Conservation (phyloP, 805 yeast species). For the Zygosaccharomyces rouxii region DNA sequence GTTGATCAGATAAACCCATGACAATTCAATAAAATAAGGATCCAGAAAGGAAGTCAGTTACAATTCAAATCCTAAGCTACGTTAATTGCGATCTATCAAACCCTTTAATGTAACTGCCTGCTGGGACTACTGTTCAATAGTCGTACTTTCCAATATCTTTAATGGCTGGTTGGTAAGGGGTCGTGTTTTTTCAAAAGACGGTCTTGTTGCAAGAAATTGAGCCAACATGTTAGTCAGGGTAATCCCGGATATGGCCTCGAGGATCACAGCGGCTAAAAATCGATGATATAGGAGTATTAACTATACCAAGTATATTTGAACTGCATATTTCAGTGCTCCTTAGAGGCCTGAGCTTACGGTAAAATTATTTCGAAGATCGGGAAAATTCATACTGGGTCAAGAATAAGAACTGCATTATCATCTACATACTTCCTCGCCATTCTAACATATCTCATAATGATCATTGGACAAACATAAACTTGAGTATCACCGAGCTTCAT, state of each 20-base stretch:
- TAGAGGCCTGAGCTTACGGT: not conserved
- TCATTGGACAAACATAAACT: too few species aligned
- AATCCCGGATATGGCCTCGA: not conserved
- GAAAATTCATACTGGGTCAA: not conserved
- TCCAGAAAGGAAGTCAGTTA: not conserved
- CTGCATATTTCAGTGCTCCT: not conserved
- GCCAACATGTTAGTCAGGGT: not conserved
- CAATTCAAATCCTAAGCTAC: not conserved
- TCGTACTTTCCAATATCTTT: not conserved
- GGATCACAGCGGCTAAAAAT: not conserved
- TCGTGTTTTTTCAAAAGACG: conserved; percentile 2
- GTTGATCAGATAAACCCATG: conserved; percentile 38
- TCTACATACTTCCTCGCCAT: too few species aligned
- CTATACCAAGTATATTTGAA: not conserved
- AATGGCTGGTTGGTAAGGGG: conserved; percentile 3
- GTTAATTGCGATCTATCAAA: not conserved
- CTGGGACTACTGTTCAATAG: not conserved
- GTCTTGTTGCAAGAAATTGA: conserved; percentile 2
- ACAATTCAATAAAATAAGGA: not conserved
- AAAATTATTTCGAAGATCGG: not conserved
- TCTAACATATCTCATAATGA: too few species aligned
- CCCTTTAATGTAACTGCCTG: not conserved
- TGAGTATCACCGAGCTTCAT: not conserved
- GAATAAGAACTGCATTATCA: not conserved
- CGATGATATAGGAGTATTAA: not conserved